Percentiles rank a stretch among this genome's conserved stretches.
Conservation (phyloP, 768 basidiomycete genomes). For the Amylocystis lapponica region DNA sequence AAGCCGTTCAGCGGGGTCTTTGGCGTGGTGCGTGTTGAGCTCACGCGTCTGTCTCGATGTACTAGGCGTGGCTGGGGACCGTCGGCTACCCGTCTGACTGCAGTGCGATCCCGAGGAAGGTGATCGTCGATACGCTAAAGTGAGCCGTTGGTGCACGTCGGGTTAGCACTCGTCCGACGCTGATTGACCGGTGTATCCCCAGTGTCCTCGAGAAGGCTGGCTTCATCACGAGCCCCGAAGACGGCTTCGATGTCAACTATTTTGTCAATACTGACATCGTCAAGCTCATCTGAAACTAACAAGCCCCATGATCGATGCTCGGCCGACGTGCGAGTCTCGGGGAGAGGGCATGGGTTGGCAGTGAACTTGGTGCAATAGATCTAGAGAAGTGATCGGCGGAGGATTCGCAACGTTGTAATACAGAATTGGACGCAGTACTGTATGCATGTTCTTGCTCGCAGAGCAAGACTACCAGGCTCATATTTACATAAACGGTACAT, state of each 20-base stretch:
- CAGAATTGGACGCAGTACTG: no score
- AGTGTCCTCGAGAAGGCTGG: slow-evolving; percentile 77
- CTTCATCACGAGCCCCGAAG: slow-evolving; percentile 53
- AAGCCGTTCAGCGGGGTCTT: not conserved
- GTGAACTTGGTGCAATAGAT: no score
- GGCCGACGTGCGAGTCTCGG: no score
- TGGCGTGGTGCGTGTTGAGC: not conserved
- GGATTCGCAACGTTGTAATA: no score
- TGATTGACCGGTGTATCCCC: not conserved
- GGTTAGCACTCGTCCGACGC: no score
- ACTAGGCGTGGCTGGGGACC: slow-evolving; percentile 75
- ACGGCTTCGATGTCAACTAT: slow-evolving; percentile 46
- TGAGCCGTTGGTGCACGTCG: no score
- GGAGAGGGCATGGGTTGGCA: no score
- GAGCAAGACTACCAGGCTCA: no score
- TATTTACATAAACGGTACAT: no score
- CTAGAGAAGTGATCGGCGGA: no score
- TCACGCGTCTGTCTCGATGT: not conserved
- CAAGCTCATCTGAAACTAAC: slow-evolving; percentile 32
- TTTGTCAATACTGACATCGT: slow-evolving; percentile 58
- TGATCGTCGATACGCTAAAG: slow-evolving; percentile 68
- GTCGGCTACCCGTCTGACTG: slow-evolving; percentile 73
- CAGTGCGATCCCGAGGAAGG: slow-evolving; percentile 51
- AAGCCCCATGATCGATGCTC: no score
- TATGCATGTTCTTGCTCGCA: no score